Evolutionary conservation across 108 stramenopile species (phyloP).

Genomic region (Fragilaria crotonensis): DNA sequence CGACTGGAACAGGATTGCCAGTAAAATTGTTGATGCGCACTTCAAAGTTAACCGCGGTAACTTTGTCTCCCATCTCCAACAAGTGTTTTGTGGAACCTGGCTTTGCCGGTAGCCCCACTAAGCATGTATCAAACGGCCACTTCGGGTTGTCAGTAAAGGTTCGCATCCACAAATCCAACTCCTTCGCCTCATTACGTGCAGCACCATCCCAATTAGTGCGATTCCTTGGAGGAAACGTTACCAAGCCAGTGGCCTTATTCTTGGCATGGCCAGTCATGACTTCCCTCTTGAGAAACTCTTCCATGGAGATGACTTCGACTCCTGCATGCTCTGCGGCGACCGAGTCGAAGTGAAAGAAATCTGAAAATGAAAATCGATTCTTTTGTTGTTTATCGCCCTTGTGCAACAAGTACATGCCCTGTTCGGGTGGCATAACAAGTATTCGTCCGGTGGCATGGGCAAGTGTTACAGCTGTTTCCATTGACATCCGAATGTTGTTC

Average conservation of each 20-base stretch:
- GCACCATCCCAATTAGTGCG: slow-evolving; percentile 59
- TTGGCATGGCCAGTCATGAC: slow-evolving; percentile 40
- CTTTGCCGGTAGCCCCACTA: too few species aligned
- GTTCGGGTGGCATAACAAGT: slow-evolving; percentile 58
- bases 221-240: slow-evolving; percentile 49
- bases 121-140: too few species aligned
- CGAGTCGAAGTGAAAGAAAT: slow-evolving; percentile 61
- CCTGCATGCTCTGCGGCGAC: slow-evolving; percentile 45
- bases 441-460: slow-evolving; percentile 65
- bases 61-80: slow-evolving; percentile 51
- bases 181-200: slow-evolving; percentile 29
- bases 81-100: slow-evolving; percentile 50
- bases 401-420: slow-evolving; percentile 39
- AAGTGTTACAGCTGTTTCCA: slow-evolving; percentile 57
- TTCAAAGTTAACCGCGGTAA: too few species aligned
- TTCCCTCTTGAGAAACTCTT: slow-evolving; percentile 65
- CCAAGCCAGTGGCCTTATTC: slow-evolving; percentile 23
- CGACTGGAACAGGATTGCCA: slow-evolving; percentile 48
- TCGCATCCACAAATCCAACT: slow-evolving; percentile 40
- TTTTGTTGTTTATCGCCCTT: slow-evolving; percentile 10
- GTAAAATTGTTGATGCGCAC: slow-evolving; percentile 16
- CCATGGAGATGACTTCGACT: slow-evolving; percentile 60
- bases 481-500: slow-evolving; percentile 73
- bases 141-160: too few species aligned
- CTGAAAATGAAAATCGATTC: slow-evolving; percentile 38